Conservation (phyloP, 2,329 filamentous ascomycete genomes). For the Aspergillus bombycis region DNA sequence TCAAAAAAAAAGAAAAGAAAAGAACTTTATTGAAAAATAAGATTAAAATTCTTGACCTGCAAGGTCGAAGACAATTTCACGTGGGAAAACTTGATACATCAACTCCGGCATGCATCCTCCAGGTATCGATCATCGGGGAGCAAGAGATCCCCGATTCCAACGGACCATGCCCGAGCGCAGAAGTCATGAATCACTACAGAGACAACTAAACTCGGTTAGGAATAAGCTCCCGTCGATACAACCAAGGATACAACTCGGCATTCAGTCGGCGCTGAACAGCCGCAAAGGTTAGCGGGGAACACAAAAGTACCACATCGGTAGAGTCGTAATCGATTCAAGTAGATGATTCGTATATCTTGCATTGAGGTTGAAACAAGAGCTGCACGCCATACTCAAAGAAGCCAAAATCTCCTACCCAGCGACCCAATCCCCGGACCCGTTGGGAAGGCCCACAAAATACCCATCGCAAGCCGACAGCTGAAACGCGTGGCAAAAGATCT, state of each 20-base stretch:
- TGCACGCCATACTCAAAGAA: neutral
- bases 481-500: slow-evolving; percentile 21
- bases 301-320: neutral
- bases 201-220: neutral
- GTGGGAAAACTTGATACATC: neutral
- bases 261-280: neutral
- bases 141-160: neutral
- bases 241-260: neutral
- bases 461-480: slow-evolving; percentile 20
- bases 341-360: slow-evolving; percentile 2
- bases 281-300: neutral
- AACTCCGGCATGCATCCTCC: neutral
- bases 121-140: neutral
- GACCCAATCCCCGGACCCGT: slow-evolving; percentile 10
- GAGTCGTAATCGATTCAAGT: neutral
- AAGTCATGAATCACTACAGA: neutral
- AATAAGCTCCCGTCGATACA: neutral
- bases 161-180: neutral
- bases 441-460: slow-evolving; percentile 6
- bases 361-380: neutral
- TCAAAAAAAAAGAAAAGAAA: neutral
- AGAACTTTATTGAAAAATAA: neutral
- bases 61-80: neutral
- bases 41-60: neutral
- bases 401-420: slow-evolving; percentile 1